phyloP scores from a whole-genome alignment of 306 rosid genomes.

The Delonix regia region DNA sequence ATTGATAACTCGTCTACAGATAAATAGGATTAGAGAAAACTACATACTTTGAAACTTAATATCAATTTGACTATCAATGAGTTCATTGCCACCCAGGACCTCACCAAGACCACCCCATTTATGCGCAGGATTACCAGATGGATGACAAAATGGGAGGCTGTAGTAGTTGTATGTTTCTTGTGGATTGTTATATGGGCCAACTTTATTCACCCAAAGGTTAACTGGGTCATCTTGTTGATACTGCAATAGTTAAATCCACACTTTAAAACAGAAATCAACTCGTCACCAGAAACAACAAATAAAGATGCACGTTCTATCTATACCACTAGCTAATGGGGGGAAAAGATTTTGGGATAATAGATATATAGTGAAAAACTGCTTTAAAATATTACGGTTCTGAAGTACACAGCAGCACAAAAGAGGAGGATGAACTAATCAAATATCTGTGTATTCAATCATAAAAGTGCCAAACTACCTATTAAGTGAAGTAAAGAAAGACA shows the following conservation, averaged over 20 bases:
- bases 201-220: constrained; percentile 97
- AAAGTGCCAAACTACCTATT: not conserved
- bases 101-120: constrained; percentile 99
- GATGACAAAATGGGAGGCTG: constrained; percentile 90
- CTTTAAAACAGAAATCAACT: constrained; percentile 24
- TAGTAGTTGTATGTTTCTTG: constrained; percentile 97
- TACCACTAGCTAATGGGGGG: not conserved
- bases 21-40: constrained; percentile 27
- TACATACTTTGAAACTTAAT: constrained; percentile 73
- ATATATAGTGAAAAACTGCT: not conserved
- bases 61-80: constrained; percentile 84
- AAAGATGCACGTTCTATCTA: not conserved
- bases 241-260: constrained; percentile 52
- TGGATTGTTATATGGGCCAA: constrained; percentile 97
- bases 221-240: constrained; percentile 68
- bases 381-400: constrained; percentile 2
- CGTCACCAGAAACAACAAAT: constrained; percentile 9
- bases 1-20: constrained; percentile 28
- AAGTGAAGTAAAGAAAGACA: not conserved
- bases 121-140: constrained; percentile 66
- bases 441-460: not conserved
- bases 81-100: constrained; percentile 97
- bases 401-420: not conserved
- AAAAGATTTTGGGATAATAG: not conserved
- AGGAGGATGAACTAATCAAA: not conserved